These are phyloP conservation scores for Acanthamoeba divionensis DNA, from an alignment of 208 protist genomes.

Conservation along the genomic window DNA sequence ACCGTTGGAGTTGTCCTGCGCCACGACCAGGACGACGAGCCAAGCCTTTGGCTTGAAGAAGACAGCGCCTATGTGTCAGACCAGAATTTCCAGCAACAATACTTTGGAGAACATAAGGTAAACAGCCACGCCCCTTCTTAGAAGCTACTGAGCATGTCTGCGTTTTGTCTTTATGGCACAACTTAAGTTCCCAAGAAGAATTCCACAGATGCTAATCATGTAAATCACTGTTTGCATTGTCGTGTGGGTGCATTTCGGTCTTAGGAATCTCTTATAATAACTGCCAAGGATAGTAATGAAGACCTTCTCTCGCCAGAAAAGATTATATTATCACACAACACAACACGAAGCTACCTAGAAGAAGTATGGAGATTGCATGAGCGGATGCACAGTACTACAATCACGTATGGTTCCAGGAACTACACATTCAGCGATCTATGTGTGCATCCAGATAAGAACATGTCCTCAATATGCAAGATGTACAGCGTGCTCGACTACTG, in stretches of 20 bases:
- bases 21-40: slow-evolving; percentile 17
- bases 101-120: slow-evolving; percentile 19
- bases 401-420: neutral
- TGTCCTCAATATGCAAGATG: neutral
- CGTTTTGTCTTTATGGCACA: neutral
- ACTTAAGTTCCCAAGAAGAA: neutral
- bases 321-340: neutral
- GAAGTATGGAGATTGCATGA: neutral
- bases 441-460: neutral
- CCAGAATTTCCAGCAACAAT: neutral
- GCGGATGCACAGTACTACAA: neutral
- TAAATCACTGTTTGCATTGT: neutral
- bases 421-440: slow-evolving; percentile 9
- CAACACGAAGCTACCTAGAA: neutral
- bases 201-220: neutral
- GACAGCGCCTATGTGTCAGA: neutral
- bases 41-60: slow-evolving; percentile 6
- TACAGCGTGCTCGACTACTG: slow-evolving; percentile 30
- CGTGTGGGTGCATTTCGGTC: neutral
- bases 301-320: neutral
- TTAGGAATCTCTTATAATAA: neutral
- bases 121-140: neutral
- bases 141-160: neutral
- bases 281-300: neutral
- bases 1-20: neutral